These are phyloP conservation scores for Oryza rufipogon DNA, from an alignment of 176 grass and related monocot species.

Conservation along the genomic window DNA sequence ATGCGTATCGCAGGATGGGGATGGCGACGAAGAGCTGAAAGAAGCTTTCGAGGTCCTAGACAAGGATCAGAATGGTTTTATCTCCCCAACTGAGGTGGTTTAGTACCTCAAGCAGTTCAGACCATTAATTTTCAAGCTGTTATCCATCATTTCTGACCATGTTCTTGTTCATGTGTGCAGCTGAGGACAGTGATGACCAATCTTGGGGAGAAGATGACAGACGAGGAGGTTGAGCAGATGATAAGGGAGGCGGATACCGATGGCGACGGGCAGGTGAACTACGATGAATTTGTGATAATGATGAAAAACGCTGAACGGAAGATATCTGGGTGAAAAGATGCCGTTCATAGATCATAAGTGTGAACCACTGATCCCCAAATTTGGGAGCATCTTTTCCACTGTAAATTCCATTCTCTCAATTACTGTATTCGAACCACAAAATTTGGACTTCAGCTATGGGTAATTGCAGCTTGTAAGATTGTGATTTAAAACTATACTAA, in stretches of 20 bases:
- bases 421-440: constrained; percentile 29
- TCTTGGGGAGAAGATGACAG: constrained; percentile 71
- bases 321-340: constrained; percentile 41
- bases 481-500: not conserved
- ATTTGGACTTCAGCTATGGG: not conserved
- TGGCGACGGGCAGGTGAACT: constrained; percentile 72
- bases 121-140: not conserved
- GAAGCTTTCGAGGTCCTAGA: constrained; percentile 87
- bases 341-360: not conserved
- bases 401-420: constrained; percentile 30
- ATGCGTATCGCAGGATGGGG: constrained; percentile 45
- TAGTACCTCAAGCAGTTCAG: not conserved
- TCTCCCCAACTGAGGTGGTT: constrained; percentile 70
- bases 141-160: not conserved
- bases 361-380: constrained; percentile 12
- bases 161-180: constrained; percentile 32
- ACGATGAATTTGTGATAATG: constrained; percentile 68
- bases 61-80: constrained; percentile 79
- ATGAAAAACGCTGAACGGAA: constrained; percentile 61
- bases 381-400: not conserved
- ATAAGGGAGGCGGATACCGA: constrained; percentile 70
- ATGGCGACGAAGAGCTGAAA: constrained; percentile 71
- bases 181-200: constrained; percentile 72
- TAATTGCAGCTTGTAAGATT: constrained; percentile 12
- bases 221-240: constrained; percentile 74